Percentiles rank a stretch among this genome's conserved stretches.
Evolutionary conservation across 2,329 filamentous ascomycete genomes (phyloP).

Genomic region (Aspergillus udagawae): DNA sequence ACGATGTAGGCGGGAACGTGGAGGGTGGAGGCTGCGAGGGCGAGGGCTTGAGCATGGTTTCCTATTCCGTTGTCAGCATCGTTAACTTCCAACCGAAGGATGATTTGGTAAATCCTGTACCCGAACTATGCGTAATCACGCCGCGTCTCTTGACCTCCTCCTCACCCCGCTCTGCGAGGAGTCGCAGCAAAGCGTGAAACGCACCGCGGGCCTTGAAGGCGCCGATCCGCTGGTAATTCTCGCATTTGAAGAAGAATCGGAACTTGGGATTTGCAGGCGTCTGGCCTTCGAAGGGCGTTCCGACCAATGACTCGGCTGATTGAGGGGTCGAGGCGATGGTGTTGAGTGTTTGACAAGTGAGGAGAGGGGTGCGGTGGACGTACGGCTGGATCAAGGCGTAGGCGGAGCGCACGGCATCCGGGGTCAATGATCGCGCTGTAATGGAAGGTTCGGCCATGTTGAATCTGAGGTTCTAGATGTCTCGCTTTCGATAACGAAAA

Average conservation of each 20-base stretch:
- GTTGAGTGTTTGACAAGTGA: conserved; percentile 74
- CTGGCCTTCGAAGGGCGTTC: conserved; percentile 56
- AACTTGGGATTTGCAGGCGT: conserved; percentile 62
- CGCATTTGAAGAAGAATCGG: conserved; percentile 88
- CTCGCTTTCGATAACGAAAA: not conserved
- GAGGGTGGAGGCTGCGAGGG: conserved; percentile 73
- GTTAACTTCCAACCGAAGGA: not conserved
- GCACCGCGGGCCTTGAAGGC: conserved; percentile 92
- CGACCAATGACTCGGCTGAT: conserved; percentile 48
- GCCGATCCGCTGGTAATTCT: conserved; percentile 85
- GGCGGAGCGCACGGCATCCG: conserved; percentile 66
- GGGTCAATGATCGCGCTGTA: conserved; percentile 54
- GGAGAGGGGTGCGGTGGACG: conserved; percentile 78
- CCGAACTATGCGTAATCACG: conserved; percentile 86
- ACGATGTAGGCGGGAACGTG: conserved; percentile 79
- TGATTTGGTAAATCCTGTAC: conserved; percentile 42
- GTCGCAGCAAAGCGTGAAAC: conserved; percentile 73
- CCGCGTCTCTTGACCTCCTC: conserved; percentile 61
- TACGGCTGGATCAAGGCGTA: conserved; percentile 68
- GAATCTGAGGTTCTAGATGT: not conserved
- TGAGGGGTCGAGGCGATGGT: conserved; percentile 70
- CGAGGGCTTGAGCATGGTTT: conserved; percentile 90
- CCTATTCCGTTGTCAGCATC: conserved; percentile 49
- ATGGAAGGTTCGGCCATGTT: conserved; percentile 41
- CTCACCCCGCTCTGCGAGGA: conserved; percentile 61